Conservation (phyloP, 371 early-diverging fungal species). For the Batkoa obscura region DNA sequence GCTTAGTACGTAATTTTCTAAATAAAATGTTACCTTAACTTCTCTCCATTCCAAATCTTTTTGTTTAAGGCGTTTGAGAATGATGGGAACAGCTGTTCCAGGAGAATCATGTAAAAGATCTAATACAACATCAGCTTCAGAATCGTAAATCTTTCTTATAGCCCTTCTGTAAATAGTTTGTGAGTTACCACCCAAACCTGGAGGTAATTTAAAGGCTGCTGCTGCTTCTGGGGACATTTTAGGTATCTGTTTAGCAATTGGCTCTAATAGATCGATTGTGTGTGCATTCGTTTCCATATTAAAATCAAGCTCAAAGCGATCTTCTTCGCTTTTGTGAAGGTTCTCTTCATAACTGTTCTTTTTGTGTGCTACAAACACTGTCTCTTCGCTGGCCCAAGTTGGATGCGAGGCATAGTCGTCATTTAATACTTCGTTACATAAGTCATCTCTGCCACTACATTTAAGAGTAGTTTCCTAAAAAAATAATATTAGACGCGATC, state of each 20-base stretch:
- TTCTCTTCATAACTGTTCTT: slow-evolving; percentile 93
- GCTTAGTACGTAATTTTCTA: not conserved
- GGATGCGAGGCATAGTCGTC: slow-evolving; percentile 91
- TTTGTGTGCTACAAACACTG: slow-evolving; percentile 78
- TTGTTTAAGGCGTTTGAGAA: slow-evolving; percentile 88
- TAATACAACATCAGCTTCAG: slow-evolving; percentile 76
- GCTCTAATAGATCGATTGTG: slow-evolving; percentile 79
- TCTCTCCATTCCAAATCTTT: slow-evolving; percentile 96
- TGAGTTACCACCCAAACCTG: slow-evolving; percentile 63
- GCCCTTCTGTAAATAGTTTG: slow-evolving; percentile 71
- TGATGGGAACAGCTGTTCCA: slow-evolving; percentile 81
- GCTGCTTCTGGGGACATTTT: slow-evolving; percentile 69
- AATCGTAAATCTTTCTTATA: slow-evolving; percentile 87
- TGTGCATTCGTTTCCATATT: slow-evolving; percentile 86
- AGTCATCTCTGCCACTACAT: slow-evolving; percentile 77
- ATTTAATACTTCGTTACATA: slow-evolving; percentile 87
- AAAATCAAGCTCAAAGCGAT: slow-evolving; percentile 95
- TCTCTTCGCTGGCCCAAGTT: slow-evolving; percentile 88
- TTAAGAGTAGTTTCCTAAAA: slow-evolving; percentile 27
- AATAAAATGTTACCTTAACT: slow-evolving; percentile 9
- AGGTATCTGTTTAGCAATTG: slow-evolving; percentile 50
- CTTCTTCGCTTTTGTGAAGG: slow-evolving; percentile 93
- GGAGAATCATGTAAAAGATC: slow-evolving; percentile 86
- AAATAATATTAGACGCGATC: too few relatives aligned
- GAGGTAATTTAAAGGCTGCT: slow-evolving; percentile 39